A percentile compares a stretch with the other conserved stretches of the same genome.
These are phyloP conservation scores for Cerrena zonata DNA, from an alignment of 1,284 basidiomycete genomes.

Conservation along the genomic window DNA sequence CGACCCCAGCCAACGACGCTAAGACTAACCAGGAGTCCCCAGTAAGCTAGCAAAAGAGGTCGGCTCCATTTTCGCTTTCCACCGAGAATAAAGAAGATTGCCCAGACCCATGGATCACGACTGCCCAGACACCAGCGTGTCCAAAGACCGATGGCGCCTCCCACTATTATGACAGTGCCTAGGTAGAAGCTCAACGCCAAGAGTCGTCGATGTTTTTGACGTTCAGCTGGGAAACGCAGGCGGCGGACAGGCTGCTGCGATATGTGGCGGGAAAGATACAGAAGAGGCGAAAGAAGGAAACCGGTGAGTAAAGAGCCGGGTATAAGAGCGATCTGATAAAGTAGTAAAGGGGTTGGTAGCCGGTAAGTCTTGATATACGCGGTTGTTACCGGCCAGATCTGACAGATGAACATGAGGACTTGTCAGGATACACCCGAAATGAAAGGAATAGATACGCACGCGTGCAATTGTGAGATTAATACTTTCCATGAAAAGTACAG, in stretches of 20 bases:
- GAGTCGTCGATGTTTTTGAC: slow-evolving; percentile 75
- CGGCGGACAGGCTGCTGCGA: slow-evolving; percentile 88
- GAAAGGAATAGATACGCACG: slow-evolving; percentile 34
- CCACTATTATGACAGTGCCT: slow-evolving; percentile 73
- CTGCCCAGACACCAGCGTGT: slow-evolving; percentile 81
- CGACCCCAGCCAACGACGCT: slow-evolving; percentile 92
- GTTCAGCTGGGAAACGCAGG: slow-evolving; percentile 83
- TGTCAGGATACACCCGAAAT: background rate
- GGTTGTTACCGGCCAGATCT: slow-evolving; percentile 80
- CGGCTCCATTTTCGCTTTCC: slow-evolving; percentile 81
- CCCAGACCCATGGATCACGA: slow-evolving; percentile 89
- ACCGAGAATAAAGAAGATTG: slow-evolving; percentile 66
- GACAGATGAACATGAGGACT: background rate
- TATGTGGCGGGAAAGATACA: slow-evolving; percentile 88
- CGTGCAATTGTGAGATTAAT: slow-evolving; percentile 76
- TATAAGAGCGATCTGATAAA: slow-evolving; percentile 90
- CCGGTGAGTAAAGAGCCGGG: slow-evolving; percentile 89
- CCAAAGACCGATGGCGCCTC: slow-evolving; percentile 89
- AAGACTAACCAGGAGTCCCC: slow-evolving; percentile 73
- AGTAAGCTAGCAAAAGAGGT: slow-evolving; percentile 76
- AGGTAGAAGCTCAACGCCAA: slow-evolving; percentile 85
- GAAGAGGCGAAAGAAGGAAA: slow-evolving; percentile 88
- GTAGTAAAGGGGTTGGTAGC: slow-evolving; percentile 84
- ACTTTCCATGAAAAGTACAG: slow-evolving; percentile 81
- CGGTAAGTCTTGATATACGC: slow-evolving; percentile 89